Evolutionary conservation across 2,329 filamentous ascomycete species (phyloP).

Genomic region (Fusarium pseudograminearum): DNA sequence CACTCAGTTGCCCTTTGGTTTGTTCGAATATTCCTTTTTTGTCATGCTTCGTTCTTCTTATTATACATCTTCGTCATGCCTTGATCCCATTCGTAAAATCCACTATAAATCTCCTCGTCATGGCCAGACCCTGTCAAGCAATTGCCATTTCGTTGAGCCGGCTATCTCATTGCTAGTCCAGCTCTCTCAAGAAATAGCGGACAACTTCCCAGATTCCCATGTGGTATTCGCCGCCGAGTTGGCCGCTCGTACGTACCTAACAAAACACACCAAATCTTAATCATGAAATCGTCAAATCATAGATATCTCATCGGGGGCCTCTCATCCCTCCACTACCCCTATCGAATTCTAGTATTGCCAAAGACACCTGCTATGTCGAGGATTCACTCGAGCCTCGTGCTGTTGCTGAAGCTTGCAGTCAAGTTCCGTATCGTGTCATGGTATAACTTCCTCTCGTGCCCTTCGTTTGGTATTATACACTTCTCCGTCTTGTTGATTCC

Average conservation of each 20-base stretch:
- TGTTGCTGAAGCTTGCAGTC: not conserved
- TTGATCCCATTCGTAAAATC: not conserved
- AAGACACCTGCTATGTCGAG: not conserved
- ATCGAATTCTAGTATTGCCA: not conserved
- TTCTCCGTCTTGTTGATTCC: not conserved
- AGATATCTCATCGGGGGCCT: not conserved
- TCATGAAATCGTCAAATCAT: slow-evolving; percentile 37
- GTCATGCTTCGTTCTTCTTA: not conserved
- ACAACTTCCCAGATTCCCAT: not conserved
- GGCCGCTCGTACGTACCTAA: not conserved
- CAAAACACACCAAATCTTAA: slow-evolving; percentile 1
- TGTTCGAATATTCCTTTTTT: slow-evolving; percentile 7
- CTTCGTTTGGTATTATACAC: not conserved
- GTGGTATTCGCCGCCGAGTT: not conserved
- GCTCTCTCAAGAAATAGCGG: not conserved
- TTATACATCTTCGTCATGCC: not conserved
- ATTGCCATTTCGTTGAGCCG: not conserved
- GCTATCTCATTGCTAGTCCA: not conserved
- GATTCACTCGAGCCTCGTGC: not conserved
- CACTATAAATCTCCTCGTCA: not conserved
- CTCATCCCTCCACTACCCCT: not conserved
- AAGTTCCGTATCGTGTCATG: not conserved
- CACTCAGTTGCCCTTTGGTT: not conserved
- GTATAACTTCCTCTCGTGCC: not conserved
- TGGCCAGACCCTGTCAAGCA: not conserved